Evolutionary conservation across 2,329 filamentous ascomycete genomes (phyloP), one percentile per base, ranked within the genome.

Genomic region (Penicillium freii): DNA sequence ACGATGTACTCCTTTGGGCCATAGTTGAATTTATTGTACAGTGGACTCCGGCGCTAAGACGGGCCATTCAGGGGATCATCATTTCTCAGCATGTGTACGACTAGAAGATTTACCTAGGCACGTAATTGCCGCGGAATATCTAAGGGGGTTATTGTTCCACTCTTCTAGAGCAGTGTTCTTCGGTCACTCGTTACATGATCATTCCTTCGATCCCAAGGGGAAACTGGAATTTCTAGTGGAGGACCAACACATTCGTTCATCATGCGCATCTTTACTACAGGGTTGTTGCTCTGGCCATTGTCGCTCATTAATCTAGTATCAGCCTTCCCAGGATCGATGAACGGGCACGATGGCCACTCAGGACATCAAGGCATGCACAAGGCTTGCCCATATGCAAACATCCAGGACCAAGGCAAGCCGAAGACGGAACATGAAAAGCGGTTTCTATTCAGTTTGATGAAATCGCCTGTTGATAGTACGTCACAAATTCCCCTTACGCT

Each of bases 391-490:
- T 67, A 62, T 54, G 63, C 63, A 6, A 54, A 63, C 3, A 44
- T 51, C 1, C 46, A 63, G 13, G 46, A 19, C 9, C 52, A n/a
- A 11, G 7, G 10, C 38, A 57, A 21, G 46, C 56, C 2, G 5
- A 46, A 51, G 39, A 23, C 44, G 17, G 49, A 58, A 17, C 54
- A 61, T 42, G 56, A 66, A 11, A 69, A 69, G 38, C 61, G 68
- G 7, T 65, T 68, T n/a, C 54, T 71, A 3, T 47, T 69, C 17
- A 56, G 59, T 54, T 54, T 57, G 4, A 60, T 68, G 59, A 59
- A 56, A 17, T 55, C 57, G 1, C 70, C 71, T 3, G 53, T 72
- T 50, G 64, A 72, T 43, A 59, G 71, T 72, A 66, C 19, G 62
- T 45, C 4, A 13, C 5, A 31, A 9, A 11, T 21, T 29, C 8